A percentile compares a stretch with the other conserved stretches of the same genome.
These are phyloP conservation scores for Plasmodium malariae DNA, from an alignment of 169 alveolate genomes.

Conservation along the genomic window DNA sequence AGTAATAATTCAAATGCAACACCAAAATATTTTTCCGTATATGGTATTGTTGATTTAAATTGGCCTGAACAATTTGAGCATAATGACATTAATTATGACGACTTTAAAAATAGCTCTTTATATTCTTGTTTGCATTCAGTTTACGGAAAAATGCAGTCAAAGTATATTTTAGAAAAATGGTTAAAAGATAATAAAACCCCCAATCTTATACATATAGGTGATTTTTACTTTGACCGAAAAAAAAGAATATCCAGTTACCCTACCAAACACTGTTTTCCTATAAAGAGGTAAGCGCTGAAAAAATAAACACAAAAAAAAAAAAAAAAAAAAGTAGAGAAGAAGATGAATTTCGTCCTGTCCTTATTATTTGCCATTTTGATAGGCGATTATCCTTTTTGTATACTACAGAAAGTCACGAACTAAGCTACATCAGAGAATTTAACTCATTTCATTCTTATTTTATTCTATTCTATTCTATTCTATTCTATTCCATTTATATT, in stretches of 20 bases:
- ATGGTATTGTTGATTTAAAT: conserved; percentile 62
- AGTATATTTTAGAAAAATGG: conserved; percentile 61
- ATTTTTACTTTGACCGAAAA: conserved; percentile 71
- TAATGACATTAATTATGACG: conserved; percentile 51
- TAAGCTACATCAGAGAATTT: no score
- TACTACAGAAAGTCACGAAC: no score
- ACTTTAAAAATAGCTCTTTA: conserved; percentile 66
- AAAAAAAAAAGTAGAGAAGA: no score
- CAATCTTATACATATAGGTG: conserved; percentile 54
- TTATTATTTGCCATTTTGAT: no score
- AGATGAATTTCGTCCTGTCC: no score
- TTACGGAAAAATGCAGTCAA: conserved; percentile 38
- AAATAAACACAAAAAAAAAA: no score
- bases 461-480: no score
- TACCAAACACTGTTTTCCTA: conserved; percentile 62
- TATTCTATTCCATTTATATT: no score
- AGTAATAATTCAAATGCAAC: conserved; percentile 71
- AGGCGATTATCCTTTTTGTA: no score
- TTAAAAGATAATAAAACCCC: conserved; percentile 35
- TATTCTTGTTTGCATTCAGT: conserved; percentile 63
- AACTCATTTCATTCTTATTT: no score
- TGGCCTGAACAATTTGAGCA: conserved; percentile 75
- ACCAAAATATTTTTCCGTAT: conserved; percentile 75
- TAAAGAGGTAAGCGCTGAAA: conserved; percentile 62
- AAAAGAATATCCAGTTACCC: conserved; percentile 60